Base-by-base conservation (phyloP, 345 rosid genomes). In the Citrus sp. region DNA sequence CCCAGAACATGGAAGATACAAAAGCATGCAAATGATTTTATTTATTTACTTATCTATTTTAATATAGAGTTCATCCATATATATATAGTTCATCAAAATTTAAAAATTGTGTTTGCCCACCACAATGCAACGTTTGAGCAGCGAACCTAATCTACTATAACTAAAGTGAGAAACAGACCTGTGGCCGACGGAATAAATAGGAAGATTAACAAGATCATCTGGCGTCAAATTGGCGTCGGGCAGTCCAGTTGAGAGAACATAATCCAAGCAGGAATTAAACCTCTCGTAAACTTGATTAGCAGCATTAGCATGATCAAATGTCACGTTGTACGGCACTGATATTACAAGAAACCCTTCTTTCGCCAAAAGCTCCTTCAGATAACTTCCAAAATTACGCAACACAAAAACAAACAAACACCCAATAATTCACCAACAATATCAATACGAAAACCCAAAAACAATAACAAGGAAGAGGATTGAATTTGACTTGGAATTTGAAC, bases 281-380 rank as follows among this genome's bases (percentile, higher is more conserved):
- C 93, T 92, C 84, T 88, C 86, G 69, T 89, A 90, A 27, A 93
- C 90, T 76, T 88, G 91, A 68, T 84, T 90, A 72, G 94, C 90
- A 79, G 90, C 98, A 77, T 72, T 79, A n/a, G 92, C 87, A 82
- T 93, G 99, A 85, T 92, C 96, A 83, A 95, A 95, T 27, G 99
- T 95, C 87, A 93, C 98, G 74, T 91, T 93, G 80, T 92, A 85
- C 9, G 97, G 98, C 74, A 95, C 99, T 32, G 90, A 89, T 73
- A 93, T 86, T 27, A 95, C 80, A 28, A 93, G 80, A 88, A 80
- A 95, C 5, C 98, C 97, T 88, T 95, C 93, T 80, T 87, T 93
- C n/a, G 93, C 98, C 84, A 95, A 74, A 63, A 84, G 90, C 92
- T 95, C 94, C 76, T 88, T 87, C 77, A 93, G 83, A 82, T 88